Conservation (phyloP, 2,329 filamentous ascomycete species). For the Aspergillus melleus region DNA sequence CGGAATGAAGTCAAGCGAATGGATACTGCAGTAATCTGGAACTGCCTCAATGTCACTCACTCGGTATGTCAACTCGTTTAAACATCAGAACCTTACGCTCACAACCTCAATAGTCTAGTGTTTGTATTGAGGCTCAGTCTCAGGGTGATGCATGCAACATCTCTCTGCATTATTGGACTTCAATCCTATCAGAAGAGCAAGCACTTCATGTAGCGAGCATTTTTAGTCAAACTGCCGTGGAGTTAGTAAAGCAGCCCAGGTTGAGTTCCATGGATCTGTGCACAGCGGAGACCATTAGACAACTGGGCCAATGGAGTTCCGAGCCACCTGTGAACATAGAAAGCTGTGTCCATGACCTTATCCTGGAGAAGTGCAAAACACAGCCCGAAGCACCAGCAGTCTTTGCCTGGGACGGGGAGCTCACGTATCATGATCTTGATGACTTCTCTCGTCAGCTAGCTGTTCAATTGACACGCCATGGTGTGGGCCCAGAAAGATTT, state of each 20-base stretch:
- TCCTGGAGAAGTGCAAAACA: background rate
- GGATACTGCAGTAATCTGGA: background rate
- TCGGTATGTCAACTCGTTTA: background rate
- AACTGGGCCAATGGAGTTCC: background rate
- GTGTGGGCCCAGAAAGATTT: background rate
- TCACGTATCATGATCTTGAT: conserved; percentile 9
- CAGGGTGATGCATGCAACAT: background rate
- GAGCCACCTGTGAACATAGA: background rate
- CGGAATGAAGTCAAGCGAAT: background rate
- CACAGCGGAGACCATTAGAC: background rate
- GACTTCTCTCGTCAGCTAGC: background rate
- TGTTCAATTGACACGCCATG: background rate
- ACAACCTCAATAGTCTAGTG: background rate
- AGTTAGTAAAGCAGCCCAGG: background rate
- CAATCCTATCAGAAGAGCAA: background rate
- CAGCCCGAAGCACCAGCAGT: conserved; percentile 1
- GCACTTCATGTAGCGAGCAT: background rate
- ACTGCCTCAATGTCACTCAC: background rate
- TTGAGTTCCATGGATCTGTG: background rate
- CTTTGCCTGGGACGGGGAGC: conserved; percentile 9
- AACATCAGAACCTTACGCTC: background rate
- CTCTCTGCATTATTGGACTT: background rate
- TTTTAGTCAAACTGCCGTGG: background rate
- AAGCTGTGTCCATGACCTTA: background rate
- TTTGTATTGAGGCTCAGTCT: background rate